Percentiles rank a stretch among this genome's conserved stretches.
These are phyloP conservation scores for Potentilla sterilis DNA, from an alignment of 306 rosid species.

Conservation along the genomic window DNA sequence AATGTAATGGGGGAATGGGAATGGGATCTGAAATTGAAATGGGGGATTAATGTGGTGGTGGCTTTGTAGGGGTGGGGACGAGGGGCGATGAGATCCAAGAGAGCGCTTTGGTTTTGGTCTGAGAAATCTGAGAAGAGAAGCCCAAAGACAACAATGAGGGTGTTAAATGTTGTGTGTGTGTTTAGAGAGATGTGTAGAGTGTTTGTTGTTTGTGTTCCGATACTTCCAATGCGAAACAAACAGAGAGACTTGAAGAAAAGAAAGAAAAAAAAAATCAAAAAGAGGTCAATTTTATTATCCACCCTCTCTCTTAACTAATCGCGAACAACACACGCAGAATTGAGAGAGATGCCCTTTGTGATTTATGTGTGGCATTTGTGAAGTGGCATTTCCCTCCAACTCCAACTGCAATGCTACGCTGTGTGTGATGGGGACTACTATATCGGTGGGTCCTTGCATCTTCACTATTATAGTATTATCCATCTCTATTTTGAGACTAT, in stretches of 20 bases:
- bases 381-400: background rate
- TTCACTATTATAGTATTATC: background rate
- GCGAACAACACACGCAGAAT: slow-evolving; percentile 16
- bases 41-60: slow-evolving; percentile 1
- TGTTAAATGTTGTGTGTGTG: background rate
- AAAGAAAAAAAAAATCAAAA: too few relatives aligned
- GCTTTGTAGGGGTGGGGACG: slow-evolving; percentile 1
- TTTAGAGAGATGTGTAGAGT: background rate
- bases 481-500: background rate
- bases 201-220: slow-evolving; percentile 24
- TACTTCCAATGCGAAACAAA: slow-evolving; percentile 30
- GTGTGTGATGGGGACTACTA: background rate
- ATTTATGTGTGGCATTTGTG: background rate
- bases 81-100: slow-evolving; percentile 49
- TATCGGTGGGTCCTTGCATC: background rate
- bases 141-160: background rate
- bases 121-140: slow-evolving; percentile 19
- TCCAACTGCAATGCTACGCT: background rate
- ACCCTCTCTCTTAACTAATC: slow-evolving; percentile 22
- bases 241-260: background rate
- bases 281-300: background rate
- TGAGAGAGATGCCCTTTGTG: background rate
- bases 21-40: slow-evolving; percentile 12
- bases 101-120: slow-evolving; percentile 1
- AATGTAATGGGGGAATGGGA: background rate